Percentiles rank a stretch among this genome's conserved stretches.
These are phyloP conservation scores for Anthracocystis setariae DNA, from an alignment of 1,284 basidiomycete genomes.

Conservation along the genomic window DNA sequence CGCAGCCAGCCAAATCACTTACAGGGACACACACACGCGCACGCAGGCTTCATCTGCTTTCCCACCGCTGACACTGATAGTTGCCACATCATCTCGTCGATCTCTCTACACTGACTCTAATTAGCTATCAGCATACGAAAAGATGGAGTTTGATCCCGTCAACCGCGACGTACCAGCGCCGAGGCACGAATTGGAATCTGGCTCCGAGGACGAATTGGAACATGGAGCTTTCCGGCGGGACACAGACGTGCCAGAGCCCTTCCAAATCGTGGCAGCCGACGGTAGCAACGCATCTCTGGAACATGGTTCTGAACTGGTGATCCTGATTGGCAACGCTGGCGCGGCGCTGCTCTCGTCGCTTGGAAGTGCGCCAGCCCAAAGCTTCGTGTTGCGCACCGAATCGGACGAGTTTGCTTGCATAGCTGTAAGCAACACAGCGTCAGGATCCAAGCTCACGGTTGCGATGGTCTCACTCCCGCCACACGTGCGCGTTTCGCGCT, in stretches of 20 bases:
- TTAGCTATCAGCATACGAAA: too few relatives aligned
- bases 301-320: conserved; percentile 11
- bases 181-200: conserved; percentile 43
- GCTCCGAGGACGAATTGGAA: conserved; percentile 44
- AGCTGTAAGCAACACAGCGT: conserved; percentile 2
- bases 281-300: neutral
- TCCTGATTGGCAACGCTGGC: conserved; percentile 27
- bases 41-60: neutral
- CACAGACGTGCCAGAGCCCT: conserved; percentile 2
- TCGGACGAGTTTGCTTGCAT: conserved; percentile 27
- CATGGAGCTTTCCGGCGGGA: neutral
- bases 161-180: conserved; percentile 31
- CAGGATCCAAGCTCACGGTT: conserved; percentile 3
- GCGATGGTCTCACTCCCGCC: conserved; percentile 21
- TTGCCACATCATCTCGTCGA: too few relatives aligned
- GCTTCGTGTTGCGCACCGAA: conserved; percentile 9
- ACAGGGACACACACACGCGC: too few relatives aligned
- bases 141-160: conserved; percentile 42
- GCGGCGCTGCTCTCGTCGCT: conserved; percentile 16
- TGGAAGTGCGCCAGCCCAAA: conserved; percentile 9
- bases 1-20: too few relatives aligned
- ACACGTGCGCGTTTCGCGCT: conserved; percentile 17
- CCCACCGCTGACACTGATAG: too few relatives aligned
- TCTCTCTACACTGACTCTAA: too few relatives aligned
- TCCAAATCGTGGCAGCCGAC: conserved; percentile 1